Conservation (phyloP, 176 grass and related monocot genomes). For the Lolium multiflorum region DNA sequence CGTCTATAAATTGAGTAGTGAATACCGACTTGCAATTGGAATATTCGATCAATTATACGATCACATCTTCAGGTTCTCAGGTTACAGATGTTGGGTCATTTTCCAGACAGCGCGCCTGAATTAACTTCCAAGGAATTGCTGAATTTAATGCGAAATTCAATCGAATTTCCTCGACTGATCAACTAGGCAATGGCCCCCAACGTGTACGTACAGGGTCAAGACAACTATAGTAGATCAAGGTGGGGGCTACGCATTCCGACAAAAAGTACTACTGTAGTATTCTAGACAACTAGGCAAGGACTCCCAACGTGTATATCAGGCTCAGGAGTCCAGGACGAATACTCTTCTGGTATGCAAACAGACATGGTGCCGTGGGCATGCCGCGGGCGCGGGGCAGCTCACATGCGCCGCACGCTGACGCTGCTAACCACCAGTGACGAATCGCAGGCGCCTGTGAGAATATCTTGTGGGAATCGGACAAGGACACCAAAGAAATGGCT, state of each 20-base stretch:
- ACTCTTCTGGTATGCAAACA: constrained; percentile 40
- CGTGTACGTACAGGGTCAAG: too few species aligned
- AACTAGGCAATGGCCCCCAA: not conserved
- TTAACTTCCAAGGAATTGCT: too few species aligned
- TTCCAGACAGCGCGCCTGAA: too few species aligned
- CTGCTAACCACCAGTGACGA: constrained; percentile 40
- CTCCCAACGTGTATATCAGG: not conserved
- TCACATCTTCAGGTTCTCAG: too few species aligned
- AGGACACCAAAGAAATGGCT: constrained; percentile 37
- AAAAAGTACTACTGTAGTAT: constrained; percentile 3
- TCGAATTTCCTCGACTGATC: not conserved
- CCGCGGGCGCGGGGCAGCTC: constrained; percentile 7
- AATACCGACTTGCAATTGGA: too few species aligned
- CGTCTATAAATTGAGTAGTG: too few species aligned
- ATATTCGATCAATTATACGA: too few species aligned
- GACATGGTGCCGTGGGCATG: constrained; percentile 8
- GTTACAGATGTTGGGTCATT: too few species aligned
- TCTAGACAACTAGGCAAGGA: constrained; percentile 22
- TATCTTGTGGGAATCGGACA: constrained; percentile 30
- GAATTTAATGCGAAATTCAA: not conserved
- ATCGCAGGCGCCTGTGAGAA: constrained; percentile 22
- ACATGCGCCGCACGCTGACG: constrained; percentile 41
- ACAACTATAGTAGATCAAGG: not conserved
- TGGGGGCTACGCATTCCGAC: constrained; percentile 6
- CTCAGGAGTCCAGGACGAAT: not conserved